Base-by-base conservation (phyloP, 768 basidiomycete genomes). In the Pleurotus citrinopileatus region DNA sequence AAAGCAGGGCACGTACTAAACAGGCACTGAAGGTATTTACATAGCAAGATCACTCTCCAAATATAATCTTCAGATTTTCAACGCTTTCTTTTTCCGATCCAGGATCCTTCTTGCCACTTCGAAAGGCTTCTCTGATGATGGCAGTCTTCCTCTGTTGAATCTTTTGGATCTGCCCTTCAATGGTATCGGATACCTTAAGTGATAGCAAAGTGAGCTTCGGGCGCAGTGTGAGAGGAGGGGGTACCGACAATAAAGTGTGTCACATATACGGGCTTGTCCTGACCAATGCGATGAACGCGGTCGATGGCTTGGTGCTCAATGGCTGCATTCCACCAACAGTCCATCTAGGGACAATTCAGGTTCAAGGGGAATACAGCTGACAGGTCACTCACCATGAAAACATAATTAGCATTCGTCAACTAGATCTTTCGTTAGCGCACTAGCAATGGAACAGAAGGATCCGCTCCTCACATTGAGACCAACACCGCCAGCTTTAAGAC, bases 261-360 rank as follows among this genome's bases (percentile, higher is more conserved):
- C 32, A 94, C 91, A 57, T 88, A 83, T 23, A 94, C 91, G 0
- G 86, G 80, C 62, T 82, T 85, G 25, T 89, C 86, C 62, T 94
- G 91, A 0, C 91, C 91, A 45, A 94, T 87, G 42, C 91, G 72
- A 60, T 94, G 91, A 25, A 93, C 89, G 7, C 91, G 82, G 63
- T 94, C 91, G 62, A 93, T 88, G 13, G 91, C 91, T 87, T 93
- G 91, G 48, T 84, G 84, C 64, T 93, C 91, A 3, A 79, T 83
- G 0, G 90, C 89, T 3, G 87, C 81, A 65, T 92, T 93, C 91
- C 91, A 93, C 91, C 91, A 92, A 60, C 89, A 93, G 62, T 92
- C 91, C 90, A 93, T 93, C 90, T 92, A 54, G 8, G 38, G 42
- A 36, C 28, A 53, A 53, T 55, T 52, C 48, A 7, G 4, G 2